Evolutionary conservation across 2,329 filamentous ascomycete genomes (phyloP).

Genomic region (Colletotrichum gloeosporioides): DNA sequence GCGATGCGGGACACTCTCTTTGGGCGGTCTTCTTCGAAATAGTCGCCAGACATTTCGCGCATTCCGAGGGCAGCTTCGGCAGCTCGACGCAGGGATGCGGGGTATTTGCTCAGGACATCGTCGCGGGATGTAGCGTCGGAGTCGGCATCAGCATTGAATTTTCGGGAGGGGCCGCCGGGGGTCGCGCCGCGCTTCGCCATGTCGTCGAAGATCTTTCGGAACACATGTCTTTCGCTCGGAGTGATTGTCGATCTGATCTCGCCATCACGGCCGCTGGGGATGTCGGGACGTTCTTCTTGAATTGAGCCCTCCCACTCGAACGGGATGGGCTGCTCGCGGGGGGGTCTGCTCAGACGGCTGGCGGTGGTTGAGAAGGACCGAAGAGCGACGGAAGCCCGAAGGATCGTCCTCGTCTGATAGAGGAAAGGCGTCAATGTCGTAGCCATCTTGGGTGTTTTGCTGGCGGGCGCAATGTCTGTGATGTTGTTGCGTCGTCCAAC

Average conservation of each 20-base stretch:
- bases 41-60: conserved; percentile 32
- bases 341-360: conserved; percentile 23
- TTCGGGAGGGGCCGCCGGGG: background rate
- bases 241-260: conserved; percentile 58
- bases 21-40: background rate
- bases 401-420: conserved; percentile 73
- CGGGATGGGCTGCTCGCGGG: conserved; percentile 45
- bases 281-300: conserved; percentile 25
- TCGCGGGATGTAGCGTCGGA: conserved; percentile 37
- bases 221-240: conserved; percentile 61
- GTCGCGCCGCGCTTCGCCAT: conserved; percentile 27
- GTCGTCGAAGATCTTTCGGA: conserved; percentile 60
- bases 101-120: conserved; percentile 42
- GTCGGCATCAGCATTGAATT: conserved; percentile 7
- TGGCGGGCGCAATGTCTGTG: background rate
- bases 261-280: conserved; percentile 22
- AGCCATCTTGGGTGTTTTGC: conserved; percentile 39
- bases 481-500: background rate
- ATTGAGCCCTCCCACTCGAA: conserved; percentile 51
- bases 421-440: conserved; percentile 68
- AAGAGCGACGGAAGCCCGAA: conserved; percentile 33
- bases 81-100: conserved; percentile 41
- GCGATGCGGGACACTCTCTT: background rate
- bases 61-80: conserved; percentile 44
- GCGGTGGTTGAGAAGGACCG: conserved; percentile 21